A percentile compares a stretch with the other conserved stretches of the same genome.
Evolutionary conservation across 345 rosid genomes (phyloP).

Genomic region (Hirschfeldia incana): DNA sequence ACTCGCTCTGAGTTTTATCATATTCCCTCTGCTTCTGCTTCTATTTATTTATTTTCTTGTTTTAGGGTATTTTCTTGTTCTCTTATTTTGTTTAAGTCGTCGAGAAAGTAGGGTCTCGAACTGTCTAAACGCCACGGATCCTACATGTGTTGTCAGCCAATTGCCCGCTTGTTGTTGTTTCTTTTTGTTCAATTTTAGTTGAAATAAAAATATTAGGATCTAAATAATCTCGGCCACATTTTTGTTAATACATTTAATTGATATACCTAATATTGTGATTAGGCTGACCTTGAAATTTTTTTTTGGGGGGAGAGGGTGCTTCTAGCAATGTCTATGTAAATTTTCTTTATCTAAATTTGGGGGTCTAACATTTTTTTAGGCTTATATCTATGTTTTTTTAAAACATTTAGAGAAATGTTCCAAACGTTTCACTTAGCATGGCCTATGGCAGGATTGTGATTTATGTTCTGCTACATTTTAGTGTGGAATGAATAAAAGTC

Average conservation of each 20-base stretch:
- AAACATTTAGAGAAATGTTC: too few species aligned
- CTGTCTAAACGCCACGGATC: constrained; percentile 41
- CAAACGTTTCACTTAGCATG: too few species aligned
- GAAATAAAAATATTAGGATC: constrained; percentile 3
- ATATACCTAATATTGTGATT: neutral
- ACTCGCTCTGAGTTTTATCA: constrained; percentile 19
- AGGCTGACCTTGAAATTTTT: too few species aligned
- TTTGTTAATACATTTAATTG: neutral
- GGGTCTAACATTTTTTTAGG: too few species aligned
- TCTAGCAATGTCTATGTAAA: too few species aligned
- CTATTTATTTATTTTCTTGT: constrained; percentile 28
- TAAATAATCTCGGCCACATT: neutral
- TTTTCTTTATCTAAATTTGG: too few species aligned
- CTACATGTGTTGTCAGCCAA: constrained; percentile 21
- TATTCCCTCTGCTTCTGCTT: constrained; percentile 14
- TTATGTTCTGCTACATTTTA: constrained; percentile 1
- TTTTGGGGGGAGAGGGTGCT: too few species aligned
- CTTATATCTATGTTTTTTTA: too few species aligned
- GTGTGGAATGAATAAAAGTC: constrained; percentile 6
- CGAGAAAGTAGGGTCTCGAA: constrained; percentile 25
- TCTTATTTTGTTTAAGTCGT: constrained; percentile 8
- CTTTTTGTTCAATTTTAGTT: neutral
- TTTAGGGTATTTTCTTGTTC: constrained; percentile 15
- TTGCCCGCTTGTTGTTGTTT: constrained; percentile 6
- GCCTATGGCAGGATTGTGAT: neutral